Percentiles rank a stretch among this genome's conserved stretches.
Evolutionary conservation across 176 grass and related monocot species (phyloP).

Genomic region (Bothriochloa decipiens): DNA sequence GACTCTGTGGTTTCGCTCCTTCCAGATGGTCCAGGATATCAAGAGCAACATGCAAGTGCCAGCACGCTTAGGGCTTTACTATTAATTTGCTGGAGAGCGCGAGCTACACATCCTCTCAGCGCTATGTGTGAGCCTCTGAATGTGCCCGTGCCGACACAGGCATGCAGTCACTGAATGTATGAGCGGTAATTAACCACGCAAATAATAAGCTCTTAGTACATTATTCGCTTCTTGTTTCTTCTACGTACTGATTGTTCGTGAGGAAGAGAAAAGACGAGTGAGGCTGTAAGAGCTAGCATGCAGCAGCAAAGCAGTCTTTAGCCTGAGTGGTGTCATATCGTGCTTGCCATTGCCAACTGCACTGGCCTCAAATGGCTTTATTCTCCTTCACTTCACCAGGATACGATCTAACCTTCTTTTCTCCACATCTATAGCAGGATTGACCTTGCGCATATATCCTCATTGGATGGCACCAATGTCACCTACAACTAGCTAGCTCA

Average conservation of each 20-base stretch:
- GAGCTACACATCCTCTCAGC: neutral
- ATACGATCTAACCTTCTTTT: constrained; percentile 41
- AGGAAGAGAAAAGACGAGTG: neutral
- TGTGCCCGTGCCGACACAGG: constrained; percentile 4
- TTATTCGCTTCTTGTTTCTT: neutral
- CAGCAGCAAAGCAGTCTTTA: constrained; percentile 31
- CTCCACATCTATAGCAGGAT: constrained; percentile 28
- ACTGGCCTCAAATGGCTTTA: constrained; percentile 25
- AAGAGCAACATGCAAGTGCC: constrained; percentile 7
- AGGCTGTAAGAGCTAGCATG: constrained; percentile 6
- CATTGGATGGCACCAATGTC: constrained; percentile 22
- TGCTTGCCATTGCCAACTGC: constrained; percentile 50
- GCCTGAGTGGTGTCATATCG: constrained; percentile 59
- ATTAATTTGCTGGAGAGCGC: neutral
- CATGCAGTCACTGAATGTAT: too few species aligned
- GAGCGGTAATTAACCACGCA: neutral
- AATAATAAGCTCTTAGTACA: neutral
- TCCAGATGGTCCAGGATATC: too few species aligned
- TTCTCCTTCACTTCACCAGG: constrained; percentile 43
- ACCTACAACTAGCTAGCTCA: neutral
- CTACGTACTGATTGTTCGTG: neutral
- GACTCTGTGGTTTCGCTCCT: too few species aligned
- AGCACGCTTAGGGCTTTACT: neutral
- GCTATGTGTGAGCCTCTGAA: neutral
- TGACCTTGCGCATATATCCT: constrained; percentile 13